These are phyloP conservation scores for Scenedesmus sp. DNA, from an alignment of 163 green algal species.

Conservation along the genomic window DNA sequence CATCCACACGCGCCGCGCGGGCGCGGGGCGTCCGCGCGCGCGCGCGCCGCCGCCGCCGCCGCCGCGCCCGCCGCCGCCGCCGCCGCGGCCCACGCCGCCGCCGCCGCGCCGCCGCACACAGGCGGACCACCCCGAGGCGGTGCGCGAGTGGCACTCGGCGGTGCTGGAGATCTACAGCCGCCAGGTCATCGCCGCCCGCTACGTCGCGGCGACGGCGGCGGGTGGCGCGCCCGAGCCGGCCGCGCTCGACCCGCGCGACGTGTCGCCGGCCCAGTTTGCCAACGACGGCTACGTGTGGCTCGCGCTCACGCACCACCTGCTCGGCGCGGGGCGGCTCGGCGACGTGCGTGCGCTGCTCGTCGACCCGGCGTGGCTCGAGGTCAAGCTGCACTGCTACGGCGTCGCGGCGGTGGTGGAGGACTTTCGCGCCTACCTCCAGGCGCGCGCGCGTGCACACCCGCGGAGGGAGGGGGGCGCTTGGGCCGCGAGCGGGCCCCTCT, in stretches of 20 bases:
- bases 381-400: conserved; percentile 81
- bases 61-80: no score
- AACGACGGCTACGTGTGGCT: conserved; percentile 65
- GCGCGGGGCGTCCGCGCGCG: no score
- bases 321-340: conserved; percentile 53
- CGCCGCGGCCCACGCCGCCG: no score
- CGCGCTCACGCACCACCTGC: conserved; percentile 75
- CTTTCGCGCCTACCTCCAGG: conserved; percentile 66
- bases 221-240: no score
- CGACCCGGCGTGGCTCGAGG: conserved; percentile 79
- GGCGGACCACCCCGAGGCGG: conserved; percentile 34
- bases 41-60: no score
- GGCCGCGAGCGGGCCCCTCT: no score
- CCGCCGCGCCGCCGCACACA: no score
- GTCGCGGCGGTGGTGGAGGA: conserved; percentile 75
- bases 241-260: conserved; percentile 5
- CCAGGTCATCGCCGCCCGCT: conserved; percentile 19
- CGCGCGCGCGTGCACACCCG: neutral
- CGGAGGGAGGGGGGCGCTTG: no score
- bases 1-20: no score
- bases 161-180: conserved; percentile 58
- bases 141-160: conserved; percentile 43
- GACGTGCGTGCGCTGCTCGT: conserved; percentile 67
- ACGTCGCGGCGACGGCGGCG: neutral
- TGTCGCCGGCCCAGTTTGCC: conserved; percentile 22